Conservation (phyloP, 139 green algal genomes). For the Micractinium sp. region DNA sequence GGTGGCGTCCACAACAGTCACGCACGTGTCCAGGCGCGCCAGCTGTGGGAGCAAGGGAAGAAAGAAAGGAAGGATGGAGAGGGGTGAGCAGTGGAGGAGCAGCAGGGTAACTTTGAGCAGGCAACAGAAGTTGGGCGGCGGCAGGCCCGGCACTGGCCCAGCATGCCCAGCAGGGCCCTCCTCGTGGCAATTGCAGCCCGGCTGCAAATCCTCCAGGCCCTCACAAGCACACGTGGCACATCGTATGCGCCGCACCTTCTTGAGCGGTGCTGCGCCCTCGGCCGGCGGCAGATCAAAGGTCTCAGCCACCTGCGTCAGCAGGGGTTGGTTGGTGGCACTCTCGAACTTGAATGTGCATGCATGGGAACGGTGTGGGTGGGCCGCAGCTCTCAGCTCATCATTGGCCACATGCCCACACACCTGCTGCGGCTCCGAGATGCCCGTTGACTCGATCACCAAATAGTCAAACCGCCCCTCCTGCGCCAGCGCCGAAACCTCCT, state of each 20-base stretch:
- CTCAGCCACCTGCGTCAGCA: constrained; percentile 66
- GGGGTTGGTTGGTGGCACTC: too few relatives aligned
- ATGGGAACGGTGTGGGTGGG: too few relatives aligned
- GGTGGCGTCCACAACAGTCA: constrained; percentile 69
- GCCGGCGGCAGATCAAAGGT: constrained; percentile 60
- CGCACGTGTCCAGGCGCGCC: constrained; percentile 68
- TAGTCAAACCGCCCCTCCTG: constrained; percentile 69
- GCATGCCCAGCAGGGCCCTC: too few relatives aligned
- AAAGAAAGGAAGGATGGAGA: not conserved
- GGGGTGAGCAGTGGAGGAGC: too few relatives aligned
- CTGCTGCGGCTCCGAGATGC: constrained; percentile 78
- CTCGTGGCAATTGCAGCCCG: too few relatives aligned
- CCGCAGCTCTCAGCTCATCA: not conserved
- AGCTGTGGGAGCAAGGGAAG: constrained; percentile 22
- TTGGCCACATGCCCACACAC: not conserved
- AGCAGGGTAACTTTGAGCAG: too few relatives aligned
- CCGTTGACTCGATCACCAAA: constrained; percentile 85
- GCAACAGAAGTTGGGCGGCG: too few relatives aligned
- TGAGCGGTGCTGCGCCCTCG: constrained; percentile 34
- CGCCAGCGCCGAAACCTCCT: constrained; percentile 63
- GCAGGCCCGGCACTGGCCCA: too few relatives aligned
- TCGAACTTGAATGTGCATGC: too few relatives aligned
- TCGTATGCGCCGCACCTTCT: not conserved
- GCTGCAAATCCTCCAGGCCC: too few relatives aligned
- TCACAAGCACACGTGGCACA: not conserved